Evolutionary conservation across 2,329 filamentous ascomycete genomes (phyloP), one percentile per base, ranked within the genome.

Genomic region (Neocucurbitaria cava): DNA sequence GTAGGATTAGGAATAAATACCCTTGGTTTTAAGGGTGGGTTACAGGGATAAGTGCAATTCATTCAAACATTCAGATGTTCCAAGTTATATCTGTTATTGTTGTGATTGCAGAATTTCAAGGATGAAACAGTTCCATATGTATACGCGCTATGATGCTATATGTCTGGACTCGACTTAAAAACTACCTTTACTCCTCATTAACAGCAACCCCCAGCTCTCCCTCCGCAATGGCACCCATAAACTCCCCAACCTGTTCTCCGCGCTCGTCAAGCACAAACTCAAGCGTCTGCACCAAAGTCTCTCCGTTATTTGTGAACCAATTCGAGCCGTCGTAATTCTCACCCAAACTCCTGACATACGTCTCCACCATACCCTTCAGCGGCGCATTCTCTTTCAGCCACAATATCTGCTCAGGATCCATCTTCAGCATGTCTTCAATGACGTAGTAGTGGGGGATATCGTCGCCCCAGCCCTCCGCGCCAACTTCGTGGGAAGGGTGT

Each of bases 141-240:
- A 35, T 35, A 13, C 31, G 11, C 31, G 36, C 36, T 20, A 40
- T 17, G 36, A 40, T 17, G 36, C 36, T 40, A 40, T 40, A 40
- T 18, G 36, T 13, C 31, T 13, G 15, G 31, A 35, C 11, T 20
- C 20, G 18, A 40, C 5, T 11, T 18, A 7, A 18, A 40, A 4
- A 40, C 7, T 21, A 18, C 36, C 5, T 6, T 17, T 39, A 44
- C 39, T 45, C 40, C 42, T 36, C 45, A 24, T 28, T 6, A 11
- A 77, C 56, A 43, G 74, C 78, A 56, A 96, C 73, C 79, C 96
- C 59, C 85, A 90, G 63, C 85, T 91, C 77, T 78, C 96, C 54
- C 81, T 89, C 68, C 84, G 87, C 70, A 85, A 89, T 50, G 81
- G 89, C 57, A 77, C 86, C 41, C 82, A 87, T 69, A 86, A 97